Percentiles rank a stretch among this genome's conserved stretches.
Conservation (phyloP, 257 asterid species). For the Nicotiana otophora region DNA sequence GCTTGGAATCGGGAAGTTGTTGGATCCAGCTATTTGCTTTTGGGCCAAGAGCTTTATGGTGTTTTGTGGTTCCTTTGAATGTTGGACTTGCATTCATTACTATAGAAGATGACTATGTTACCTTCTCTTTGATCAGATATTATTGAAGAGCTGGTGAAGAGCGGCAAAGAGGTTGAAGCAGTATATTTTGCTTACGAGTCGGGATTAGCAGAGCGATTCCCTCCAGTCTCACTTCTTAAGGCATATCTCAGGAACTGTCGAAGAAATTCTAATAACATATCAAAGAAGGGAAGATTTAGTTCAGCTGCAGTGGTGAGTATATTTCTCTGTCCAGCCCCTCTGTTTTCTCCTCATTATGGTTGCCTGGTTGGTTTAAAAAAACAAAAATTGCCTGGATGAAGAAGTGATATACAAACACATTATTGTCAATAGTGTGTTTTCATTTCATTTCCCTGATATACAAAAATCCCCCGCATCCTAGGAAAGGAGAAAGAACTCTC, state of each 20-base stretch:
- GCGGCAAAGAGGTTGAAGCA: conserved; percentile 26
- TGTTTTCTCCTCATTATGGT: background rate
- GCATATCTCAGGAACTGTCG: conserved; percentile 18
- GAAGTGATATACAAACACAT: background rate
- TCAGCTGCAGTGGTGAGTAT: conserved; percentile 24
- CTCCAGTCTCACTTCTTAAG: conserved; percentile 22
- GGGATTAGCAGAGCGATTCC: conserved; percentile 20
- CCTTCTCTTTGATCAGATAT: conserved; percentile 15
- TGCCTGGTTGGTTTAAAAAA: background rate
- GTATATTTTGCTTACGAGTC: conserved; percentile 21
- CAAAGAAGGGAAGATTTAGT: conserved; percentile 18
- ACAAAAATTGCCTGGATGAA: background rate
- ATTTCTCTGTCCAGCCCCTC: background rate
- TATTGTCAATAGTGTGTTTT: too few species aligned
- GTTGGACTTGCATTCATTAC: background rate
- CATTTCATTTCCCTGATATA: too few species aligned
- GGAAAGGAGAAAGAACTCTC: background rate
- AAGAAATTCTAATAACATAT: conserved; percentile 14
- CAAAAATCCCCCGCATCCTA: background rate
- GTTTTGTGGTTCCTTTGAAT: background rate
- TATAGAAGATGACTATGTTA: background rate
- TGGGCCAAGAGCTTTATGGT: background rate
- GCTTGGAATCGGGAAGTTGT: background rate
- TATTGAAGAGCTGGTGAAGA: conserved; percentile 24
- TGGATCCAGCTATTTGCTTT: background rate